These are phyloP conservation scores for Nicotiana attenuata DNA, from an alignment of 257 asterid species.

Conservation along the genomic window DNA sequence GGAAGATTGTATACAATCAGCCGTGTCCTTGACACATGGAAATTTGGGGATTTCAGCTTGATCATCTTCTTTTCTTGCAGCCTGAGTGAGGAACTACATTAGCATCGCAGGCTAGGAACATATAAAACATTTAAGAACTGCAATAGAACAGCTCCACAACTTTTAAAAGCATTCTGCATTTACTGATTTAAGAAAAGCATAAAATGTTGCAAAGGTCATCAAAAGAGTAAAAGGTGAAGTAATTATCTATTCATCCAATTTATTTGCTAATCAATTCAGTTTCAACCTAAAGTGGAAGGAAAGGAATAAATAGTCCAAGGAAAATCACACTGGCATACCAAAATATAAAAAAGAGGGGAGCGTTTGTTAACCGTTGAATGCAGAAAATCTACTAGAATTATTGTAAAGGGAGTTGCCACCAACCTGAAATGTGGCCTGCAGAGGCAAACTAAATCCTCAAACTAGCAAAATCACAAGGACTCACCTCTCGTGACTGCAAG, in stretches of 20 bases:
- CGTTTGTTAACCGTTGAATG: not conserved
- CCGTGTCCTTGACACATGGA: conserved; percentile 81
- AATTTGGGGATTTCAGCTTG: conserved; percentile 89
- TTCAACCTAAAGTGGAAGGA: not conserved
- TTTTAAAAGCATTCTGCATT: not conserved
- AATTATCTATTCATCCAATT: not conserved
- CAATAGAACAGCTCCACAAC: conserved; percentile 1
- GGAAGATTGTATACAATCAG: conserved; percentile 87
- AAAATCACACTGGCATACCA: not conserved
- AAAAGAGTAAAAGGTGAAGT: not conserved
- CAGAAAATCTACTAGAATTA: not conserved
- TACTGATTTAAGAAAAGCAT: not conserved
- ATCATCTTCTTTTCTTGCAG: conserved; percentile 74
- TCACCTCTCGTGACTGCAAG: not conserved
- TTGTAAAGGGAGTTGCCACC: not conserved
- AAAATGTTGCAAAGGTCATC: not conserved
- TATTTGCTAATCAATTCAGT: not conserved
- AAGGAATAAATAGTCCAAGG: not conserved
- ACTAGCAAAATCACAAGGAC: not conserved
- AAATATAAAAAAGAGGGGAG: not conserved
- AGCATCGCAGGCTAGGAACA: not conserved
- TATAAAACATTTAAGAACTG: not conserved
- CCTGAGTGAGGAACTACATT: conserved; percentile 28
- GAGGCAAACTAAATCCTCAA: not conserved
- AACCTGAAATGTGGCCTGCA: not conserved